A percentile compares a stretch with the other conserved stretches of the same genome.
Evolutionary conservation across 495 filamentous ascomycete species (phyloP).

Genomic region (Letharia columbiana): DNA sequence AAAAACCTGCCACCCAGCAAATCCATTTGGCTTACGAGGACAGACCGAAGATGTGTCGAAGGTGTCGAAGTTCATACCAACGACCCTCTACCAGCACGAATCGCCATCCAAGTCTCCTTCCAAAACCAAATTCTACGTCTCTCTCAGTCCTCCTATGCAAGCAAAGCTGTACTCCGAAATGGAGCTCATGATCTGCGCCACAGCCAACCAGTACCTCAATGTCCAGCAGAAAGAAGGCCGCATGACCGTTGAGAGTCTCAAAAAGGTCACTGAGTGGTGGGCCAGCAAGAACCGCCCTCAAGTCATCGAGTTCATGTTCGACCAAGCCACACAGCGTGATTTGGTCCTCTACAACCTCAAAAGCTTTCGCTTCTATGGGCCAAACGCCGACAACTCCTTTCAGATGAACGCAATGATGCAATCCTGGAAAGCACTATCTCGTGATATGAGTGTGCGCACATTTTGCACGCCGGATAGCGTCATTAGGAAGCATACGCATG

Average conservation of each 20-base stretch:
- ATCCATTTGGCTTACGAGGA: background rate
- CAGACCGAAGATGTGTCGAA: conserved; percentile 28
- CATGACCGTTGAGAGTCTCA: conserved; percentile 40
- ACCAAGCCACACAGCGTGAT: conserved; percentile 47
- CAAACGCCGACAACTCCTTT: conserved; percentile 33
- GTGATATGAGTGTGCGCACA: conserved; percentile 46
- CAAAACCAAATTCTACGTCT: conserved; percentile 34
- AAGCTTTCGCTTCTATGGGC: conserved; percentile 41
- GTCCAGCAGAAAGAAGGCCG: conserved; percentile 38
- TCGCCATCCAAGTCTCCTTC: conserved; percentile 20
- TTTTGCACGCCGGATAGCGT: conserved; percentile 47
- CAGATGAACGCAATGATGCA: conserved; percentile 41
- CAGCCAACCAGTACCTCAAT: conserved; percentile 45
- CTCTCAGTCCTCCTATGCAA: conserved; percentile 38
- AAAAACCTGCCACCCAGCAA: background rate
- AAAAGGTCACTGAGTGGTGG: conserved; percentile 40
- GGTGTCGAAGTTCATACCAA: conserved; percentile 25
- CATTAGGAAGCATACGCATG: conserved; percentile 46
- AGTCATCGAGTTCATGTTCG: conserved; percentile 49
- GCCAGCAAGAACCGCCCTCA: conserved; percentile 42
- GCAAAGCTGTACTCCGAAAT: conserved; percentile 46
- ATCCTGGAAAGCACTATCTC: conserved; percentile 44
- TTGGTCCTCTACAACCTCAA: conserved; percentile 44
- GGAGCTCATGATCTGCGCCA: conserved; percentile 46
- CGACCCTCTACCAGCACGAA: conserved; percentile 14